These are phyloP conservation scores for Cryptosporidium sp. DNA, from an alignment of 169 alveolate genomes.

Conservation along the genomic window DNA sequence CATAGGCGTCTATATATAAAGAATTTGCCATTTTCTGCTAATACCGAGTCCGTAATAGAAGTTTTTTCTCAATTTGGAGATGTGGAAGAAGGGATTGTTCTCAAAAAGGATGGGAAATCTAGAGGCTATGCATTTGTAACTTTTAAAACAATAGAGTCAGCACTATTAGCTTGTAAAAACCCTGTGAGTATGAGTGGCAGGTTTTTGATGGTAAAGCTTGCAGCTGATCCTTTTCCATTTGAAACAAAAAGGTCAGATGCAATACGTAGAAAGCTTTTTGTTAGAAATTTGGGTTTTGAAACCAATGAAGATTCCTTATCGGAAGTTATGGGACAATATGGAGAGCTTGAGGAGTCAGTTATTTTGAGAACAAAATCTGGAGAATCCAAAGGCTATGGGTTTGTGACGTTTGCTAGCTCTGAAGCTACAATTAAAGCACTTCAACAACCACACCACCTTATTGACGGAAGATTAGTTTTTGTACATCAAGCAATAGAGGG, in stretches of 20 bases:
- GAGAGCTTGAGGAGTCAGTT: constrained; percentile 83
- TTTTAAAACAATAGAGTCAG: constrained; percentile 82
- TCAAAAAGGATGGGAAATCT: constrained; percentile 84
- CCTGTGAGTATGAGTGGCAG: constrained; percentile 78
- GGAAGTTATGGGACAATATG: constrained; percentile 78
- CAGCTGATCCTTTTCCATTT: constrained; percentile 80
- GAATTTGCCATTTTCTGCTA: constrained; percentile 83
- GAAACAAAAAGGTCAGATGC: constrained; percentile 77
- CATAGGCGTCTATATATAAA: constrained; percentile 81
- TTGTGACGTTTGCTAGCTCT: constrained; percentile 79
- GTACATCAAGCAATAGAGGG: constrained; percentile 80
- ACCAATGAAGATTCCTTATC: constrained; percentile 81
- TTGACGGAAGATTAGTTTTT: constrained; percentile 83
- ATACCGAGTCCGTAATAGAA: constrained; percentile 80
- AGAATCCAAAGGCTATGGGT: constrained; percentile 84
- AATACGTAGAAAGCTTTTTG: constrained; percentile 81
- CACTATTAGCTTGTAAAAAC: constrained; percentile 77
- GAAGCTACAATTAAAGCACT: constrained; percentile 82
- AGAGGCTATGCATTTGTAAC: constrained; percentile 87
- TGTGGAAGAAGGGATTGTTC: constrained; percentile 84
- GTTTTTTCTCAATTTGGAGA: constrained; percentile 82
- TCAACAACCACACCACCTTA: constrained; percentile 82
- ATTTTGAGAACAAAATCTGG: constrained; percentile 81
- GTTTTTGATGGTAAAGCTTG: constrained; percentile 79
- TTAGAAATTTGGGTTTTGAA: constrained; percentile 82